Base-by-base conservation (phyloP, 345 rosid species). In the Heritiera fomes region DNA sequence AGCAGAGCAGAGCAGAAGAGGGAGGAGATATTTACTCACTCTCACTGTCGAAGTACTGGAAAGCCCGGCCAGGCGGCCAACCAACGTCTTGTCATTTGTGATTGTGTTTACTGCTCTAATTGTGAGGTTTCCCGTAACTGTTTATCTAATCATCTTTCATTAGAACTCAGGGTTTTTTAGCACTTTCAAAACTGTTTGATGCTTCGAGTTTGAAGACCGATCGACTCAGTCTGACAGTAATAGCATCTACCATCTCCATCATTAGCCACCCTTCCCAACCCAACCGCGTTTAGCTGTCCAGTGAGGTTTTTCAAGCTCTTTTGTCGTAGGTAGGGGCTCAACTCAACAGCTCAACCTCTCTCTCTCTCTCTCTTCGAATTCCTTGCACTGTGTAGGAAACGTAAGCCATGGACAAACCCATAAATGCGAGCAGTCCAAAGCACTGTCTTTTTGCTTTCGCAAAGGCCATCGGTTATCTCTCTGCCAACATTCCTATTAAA, bases 151-250 rank as follows among this genome's bases (percentile, higher is more conserved):
- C 43, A 34, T 38, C 34, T 43, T 17, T 18, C 47, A 53, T 53
- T 53, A 34, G 32, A 17, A 70, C 47, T 43, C 15, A 49, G 55
- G 17, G 53, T 28, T 47, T 71, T 71, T 32, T 61, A 71, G 64
- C 64, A 73, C 63, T 55, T 73, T 73, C 32, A 38, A 38, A 73
- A 73, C 76, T 73, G 76, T n/a, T 72, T 7, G 30, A 73, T 38
- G 43, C 53, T 72, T 72, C 8, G 18, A 72, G 17, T 11, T 49
- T 49, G 53, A 49, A 12, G 15, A 11, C 2, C 2, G 12, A 50
- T 52, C 0, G 18, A n/a, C n/a, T 12, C 11, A 46, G 73, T 7
- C 55, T 71, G 60, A 50, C 75, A 49, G 4, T 15, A 71, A 71
- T 30, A 71, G 75, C 75, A 71, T 32, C 61, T 71, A 71, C 15